Percentiles rank a stretch among this genome's conserved stretches.
These are phyloP conservation scores for Tardiomyces blankii DNA, from an alignment of 1,139 yeast species.

Conservation along the genomic window DNA sequence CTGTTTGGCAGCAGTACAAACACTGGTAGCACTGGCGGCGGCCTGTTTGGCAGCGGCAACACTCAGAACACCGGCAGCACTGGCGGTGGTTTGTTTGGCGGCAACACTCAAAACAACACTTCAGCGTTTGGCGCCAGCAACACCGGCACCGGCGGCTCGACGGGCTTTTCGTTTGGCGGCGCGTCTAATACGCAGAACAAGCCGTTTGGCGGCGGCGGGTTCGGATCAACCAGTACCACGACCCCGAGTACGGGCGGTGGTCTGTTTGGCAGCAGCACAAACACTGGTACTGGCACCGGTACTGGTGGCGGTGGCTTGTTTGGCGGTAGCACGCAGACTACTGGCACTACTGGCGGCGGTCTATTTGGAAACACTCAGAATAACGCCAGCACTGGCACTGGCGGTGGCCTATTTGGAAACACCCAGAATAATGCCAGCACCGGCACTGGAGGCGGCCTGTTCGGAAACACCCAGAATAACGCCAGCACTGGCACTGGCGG, in stretches of 20 bases:
- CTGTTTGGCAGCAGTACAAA: conserved; percentile 10
- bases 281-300: conserved; percentile 15
- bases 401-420: conserved; percentile 13
- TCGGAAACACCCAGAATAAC: conserved; percentile 17
- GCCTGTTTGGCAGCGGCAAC: conserved; percentile 11
- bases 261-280: conserved; percentile 10
- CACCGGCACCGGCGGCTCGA: conserved; percentile 5
- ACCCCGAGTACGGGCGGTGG: conserved; percentile 11
- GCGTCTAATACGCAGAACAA: not conserved
- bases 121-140: conserved; percentile 16
- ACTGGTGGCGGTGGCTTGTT: conserved; percentile 8
- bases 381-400: conserved; percentile 6
- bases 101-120: conserved; percentile 2
- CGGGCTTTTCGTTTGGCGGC: conserved; percentile 2
- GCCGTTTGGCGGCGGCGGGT: not conserved
- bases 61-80: conserved; percentile 8
- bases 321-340: conserved; percentile 10
- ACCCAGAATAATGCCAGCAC: conserved; percentile 10
- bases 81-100: conserved; percentile 17
- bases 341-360: conserved; percentile 1
- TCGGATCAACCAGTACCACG: conserved; percentile 2
- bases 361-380: conserved; percentile 9
- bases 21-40: conserved; percentile 16
- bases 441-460: conserved; percentile 6
- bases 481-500: conserved; percentile 19